Evolutionary conservation across 257 asterid species (phyloP).

Genomic region (Gentiana straminea): DNA sequence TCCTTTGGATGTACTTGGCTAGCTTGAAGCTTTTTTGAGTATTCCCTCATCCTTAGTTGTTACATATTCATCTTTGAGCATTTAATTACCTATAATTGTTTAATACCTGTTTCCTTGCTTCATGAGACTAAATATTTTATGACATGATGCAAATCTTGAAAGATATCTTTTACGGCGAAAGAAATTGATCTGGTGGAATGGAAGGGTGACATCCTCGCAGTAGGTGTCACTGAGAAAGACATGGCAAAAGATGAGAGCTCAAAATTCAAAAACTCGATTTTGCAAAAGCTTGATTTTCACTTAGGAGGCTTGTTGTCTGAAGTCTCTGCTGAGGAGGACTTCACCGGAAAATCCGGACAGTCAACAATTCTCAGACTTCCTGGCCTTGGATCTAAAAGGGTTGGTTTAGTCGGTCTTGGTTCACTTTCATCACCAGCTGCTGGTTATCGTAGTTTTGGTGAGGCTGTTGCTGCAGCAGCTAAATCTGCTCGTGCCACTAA

Average conservation of each 20-base stretch:
- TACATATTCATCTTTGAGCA: too few species aligned
- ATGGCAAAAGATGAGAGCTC: conserved; percentile 64
- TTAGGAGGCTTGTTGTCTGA: conserved; percentile 73
- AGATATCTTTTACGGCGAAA: conserved; percentile 83
- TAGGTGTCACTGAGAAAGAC: conserved; percentile 82
- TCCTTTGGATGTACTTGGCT: too few species aligned
- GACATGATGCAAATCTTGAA: conserved; percentile 11
- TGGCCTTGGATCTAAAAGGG: conserved; percentile 68
- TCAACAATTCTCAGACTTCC: conserved; percentile 71
- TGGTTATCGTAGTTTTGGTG: conserved; percentile 78
- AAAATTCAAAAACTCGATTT: conserved; percentile 52
- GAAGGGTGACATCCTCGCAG: conserved; percentile 96
- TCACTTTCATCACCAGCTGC: conserved; percentile 35
- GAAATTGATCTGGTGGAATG: conserved; percentile 77
- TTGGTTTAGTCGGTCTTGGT: conserved; percentile 80
- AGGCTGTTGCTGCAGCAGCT: conserved; percentile 84
- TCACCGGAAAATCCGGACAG: conserved; percentile 84
- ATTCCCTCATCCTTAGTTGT: too few species aligned
- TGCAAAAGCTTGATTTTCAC: conserved; percentile 66
- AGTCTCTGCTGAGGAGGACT: conserved; percentile 77
- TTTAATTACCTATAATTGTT: background rate
- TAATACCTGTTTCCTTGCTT: background rate
- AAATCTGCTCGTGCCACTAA: conserved; percentile 62
- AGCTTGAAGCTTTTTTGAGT: too few species aligned
- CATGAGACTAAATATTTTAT: conserved; percentile 8